A percentile compares a stretch with the other conserved stretches of the same genome.
Conservation (phyloP, 2,329 filamentous ascomycete species). For the Colletotrichum acutatum region DNA sequence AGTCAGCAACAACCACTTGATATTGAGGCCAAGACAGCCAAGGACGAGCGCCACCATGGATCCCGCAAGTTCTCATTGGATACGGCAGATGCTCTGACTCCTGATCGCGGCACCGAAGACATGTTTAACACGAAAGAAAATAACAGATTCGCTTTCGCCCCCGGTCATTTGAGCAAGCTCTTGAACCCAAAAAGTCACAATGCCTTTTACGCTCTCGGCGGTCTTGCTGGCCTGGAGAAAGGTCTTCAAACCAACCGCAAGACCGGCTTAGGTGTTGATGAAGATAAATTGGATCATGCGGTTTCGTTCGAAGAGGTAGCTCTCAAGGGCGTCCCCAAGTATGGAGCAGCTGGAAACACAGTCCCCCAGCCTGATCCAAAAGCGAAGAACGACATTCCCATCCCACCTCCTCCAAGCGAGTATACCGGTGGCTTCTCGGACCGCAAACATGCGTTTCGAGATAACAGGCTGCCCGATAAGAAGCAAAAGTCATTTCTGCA, state of each 20-base stretch:
- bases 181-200: slow-evolving; percentile 82
- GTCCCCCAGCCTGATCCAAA: slow-evolving; percentile 42
- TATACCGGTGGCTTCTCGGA: slow-evolving; percentile 52
- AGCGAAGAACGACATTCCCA: slow-evolving; percentile 30
- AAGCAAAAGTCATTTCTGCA: slow-evolving; percentile 68
- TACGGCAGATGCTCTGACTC: slow-evolving; percentile 45
- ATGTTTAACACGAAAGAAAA: slow-evolving; percentile 72
- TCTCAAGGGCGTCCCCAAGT: slow-evolving; percentile 46
- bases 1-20: slow-evolving; percentile 12
- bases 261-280: slow-evolving; percentile 77
- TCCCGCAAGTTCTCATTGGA: slow-evolving; percentile 38
- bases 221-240: slow-evolving; percentile 77
- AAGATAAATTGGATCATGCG: slow-evolving; percentile 69
- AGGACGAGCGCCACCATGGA: slow-evolving; percentile 9
- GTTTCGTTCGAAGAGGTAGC: slow-evolving; percentile 75
- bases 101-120: slow-evolving; percentile 75
- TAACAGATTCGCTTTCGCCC: slow-evolving; percentile 79
- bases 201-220: slow-evolving; percentile 81
- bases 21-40: slow-evolving; percentile 3
- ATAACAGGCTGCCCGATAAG: slow-evolving; percentile 69
- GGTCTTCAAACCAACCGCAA: slow-evolving; percentile 74
- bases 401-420: slow-evolving; percentile 27
- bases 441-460: slow-evolving; percentile 68
- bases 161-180: slow-evolving; percentile 80
- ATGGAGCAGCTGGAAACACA: slow-evolving; percentile 47